Evolutionary conservation across 164 flowering plant species (phyloP), one percentile per base, ranked within the genome.

Genomic region (Protea cynaroides): DNA sequence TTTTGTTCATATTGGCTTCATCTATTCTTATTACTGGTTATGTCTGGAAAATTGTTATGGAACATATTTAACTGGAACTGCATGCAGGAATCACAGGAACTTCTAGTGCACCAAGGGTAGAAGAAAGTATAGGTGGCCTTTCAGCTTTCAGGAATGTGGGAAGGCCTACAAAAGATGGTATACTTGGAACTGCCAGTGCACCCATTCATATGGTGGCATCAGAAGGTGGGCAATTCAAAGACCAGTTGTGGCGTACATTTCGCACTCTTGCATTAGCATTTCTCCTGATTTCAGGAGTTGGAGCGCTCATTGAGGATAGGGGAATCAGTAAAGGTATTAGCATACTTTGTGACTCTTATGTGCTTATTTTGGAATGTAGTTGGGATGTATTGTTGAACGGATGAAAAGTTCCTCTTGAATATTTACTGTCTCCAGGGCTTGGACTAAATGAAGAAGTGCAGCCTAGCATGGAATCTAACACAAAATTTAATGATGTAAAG

Each of bases 401-500:
- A n/a, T 52, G 55, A 52, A 52, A 52, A 17, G n/a, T n/a, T n/a
- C 7, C 7, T 19, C 11, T 52, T n/a, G 19, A 2, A n/a, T 25
- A 25, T 9, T 29, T 52, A n/a, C 19, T 3, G 0, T 50, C 34
- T 34, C 44, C 69, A 84, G 92, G 86, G 29, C 83, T 87, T 47
- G 90, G 87, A 63, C 74, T 87, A 14, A 72, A 40, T 40, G 46
- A 40, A 40, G 46, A 85, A 64, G 88, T 88, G 68, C 90, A 86
- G 53, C 88, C 90, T 63, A 86, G 69, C 66, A 68, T 82, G 89
- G 89, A 82, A 52, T 80, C 94, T 5, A 83, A 71, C 56, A 86
- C 94, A 55, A 87, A 86, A 64, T 86, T 88, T 69, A 82, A 54
- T 74, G 94, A 88, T 66, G 90, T 88, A 10, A 88, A 88, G 70